Evolutionary conservation across 2,329 filamentous ascomycete genomes (phyloP).

Genomic region (Sporothrix mexicana): DNA sequence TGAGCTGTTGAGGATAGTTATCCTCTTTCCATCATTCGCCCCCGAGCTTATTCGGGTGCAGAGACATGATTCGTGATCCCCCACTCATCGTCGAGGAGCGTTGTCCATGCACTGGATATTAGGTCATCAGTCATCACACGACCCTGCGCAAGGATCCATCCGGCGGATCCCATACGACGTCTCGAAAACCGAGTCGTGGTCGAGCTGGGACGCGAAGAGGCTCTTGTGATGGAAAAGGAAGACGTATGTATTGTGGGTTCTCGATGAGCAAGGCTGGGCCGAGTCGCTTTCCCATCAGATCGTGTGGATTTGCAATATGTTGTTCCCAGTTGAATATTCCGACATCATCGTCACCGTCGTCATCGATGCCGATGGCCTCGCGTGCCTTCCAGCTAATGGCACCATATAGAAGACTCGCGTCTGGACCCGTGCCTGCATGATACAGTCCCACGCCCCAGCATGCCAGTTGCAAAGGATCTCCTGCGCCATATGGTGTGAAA

Average conservation of each 20-base stretch:
- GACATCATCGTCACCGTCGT: not conserved
- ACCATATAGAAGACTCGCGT: conserved; percentile 62
- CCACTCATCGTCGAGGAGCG: no score
- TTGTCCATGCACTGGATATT: no score
- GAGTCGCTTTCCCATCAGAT: conserved; percentile 3
- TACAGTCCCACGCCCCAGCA: conserved; percentile 70
- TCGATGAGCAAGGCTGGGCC: conserved; percentile 41
- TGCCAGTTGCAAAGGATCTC: conserved; percentile 68
- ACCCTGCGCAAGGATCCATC: conserved; percentile 37
- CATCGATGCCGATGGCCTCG: conserved; percentile 44
- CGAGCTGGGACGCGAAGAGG: conserved; percentile 38
- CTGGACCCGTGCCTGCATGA: conserved; percentile 65
- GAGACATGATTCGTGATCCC: no score
- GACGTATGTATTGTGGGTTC: conserved; percentile 39
- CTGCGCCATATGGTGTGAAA: conserved; percentile 72
- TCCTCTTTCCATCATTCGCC: no score
- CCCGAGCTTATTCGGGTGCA: no score
- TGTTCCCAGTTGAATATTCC: conserved; percentile 21
- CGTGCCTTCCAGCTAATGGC: conserved; percentile 48
- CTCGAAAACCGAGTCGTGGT: conserved; percentile 43
- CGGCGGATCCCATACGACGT: conserved; percentile 50
- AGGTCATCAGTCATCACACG: conserved; percentile 39
- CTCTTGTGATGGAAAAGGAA: conserved; percentile 33
- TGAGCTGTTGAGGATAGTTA: no score
- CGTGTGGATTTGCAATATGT: not conserved